Percentiles rank a stretch among this genome's conserved stretches.
These are phyloP conservation scores for Cubamyces sp. DNA, from an alignment of 768 basidiomycete species.

Conservation along the genomic window DNA sequence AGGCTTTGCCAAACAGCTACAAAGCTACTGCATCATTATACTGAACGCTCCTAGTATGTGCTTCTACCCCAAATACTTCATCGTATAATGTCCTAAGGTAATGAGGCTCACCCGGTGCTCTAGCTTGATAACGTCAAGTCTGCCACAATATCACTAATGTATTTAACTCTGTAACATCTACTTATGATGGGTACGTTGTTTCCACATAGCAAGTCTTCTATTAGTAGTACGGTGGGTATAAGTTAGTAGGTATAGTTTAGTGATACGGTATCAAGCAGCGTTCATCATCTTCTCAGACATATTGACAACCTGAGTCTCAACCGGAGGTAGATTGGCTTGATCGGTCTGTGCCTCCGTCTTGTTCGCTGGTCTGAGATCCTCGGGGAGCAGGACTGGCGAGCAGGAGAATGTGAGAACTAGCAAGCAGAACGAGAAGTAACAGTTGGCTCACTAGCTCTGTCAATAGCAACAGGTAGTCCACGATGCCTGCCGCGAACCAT, in stretches of 20 bases:
- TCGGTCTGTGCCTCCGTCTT: background rate
- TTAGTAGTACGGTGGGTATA: background rate
- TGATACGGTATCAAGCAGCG: background rate
- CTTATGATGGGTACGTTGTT: background rate
- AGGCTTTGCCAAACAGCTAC: constrained; percentile 11
- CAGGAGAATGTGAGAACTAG: background rate
- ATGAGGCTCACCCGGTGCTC: no score
- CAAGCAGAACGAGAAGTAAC: background rate
- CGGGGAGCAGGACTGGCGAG: constrained; percentile 24
- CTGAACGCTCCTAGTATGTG: no score
- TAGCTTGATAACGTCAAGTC: no score
- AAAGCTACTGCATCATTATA: background rate
- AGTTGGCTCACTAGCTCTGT: constrained; percentile 55
- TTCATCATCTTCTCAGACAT: constrained; percentile 3
- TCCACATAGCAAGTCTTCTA: no score
- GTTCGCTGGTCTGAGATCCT: constrained; percentile 21
- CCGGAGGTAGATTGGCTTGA: background rate
- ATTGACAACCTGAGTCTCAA: background rate
- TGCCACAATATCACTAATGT: no score
- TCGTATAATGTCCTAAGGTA: no score
- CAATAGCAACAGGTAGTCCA: constrained; percentile 69
- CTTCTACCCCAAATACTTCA: no score
- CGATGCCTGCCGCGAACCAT: constrained; percentile 83
- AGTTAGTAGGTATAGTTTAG: background rate
- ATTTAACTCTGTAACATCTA: background rate